phyloP scores from a whole-genome alignment of 331 rosid species.

The Pyracantha coccinea region DNA sequence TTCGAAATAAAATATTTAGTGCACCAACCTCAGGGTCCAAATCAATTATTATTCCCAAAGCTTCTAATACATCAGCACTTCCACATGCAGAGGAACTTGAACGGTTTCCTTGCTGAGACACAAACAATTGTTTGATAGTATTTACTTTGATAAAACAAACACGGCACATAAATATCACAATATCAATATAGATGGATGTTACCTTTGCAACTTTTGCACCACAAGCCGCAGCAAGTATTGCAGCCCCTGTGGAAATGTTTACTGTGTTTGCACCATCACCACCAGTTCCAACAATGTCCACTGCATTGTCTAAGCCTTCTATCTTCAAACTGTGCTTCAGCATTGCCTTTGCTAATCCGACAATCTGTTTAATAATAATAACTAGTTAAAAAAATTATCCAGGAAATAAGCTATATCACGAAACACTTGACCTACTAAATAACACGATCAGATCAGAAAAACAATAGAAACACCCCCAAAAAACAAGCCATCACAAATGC shows the following conservation, averaged over 20 bases:
- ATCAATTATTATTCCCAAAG: conserved; percentile 62
- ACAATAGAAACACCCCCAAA: background rate
- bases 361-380: conserved; percentile 42
- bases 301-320: conserved; percentile 70
- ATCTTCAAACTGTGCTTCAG: conserved; percentile 59
- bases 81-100: conserved; percentile 97
- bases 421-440: background rate
- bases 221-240: conserved; percentile 90
- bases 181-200: background rate
- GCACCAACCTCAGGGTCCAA: conserved; percentile 75
- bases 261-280: conserved; percentile 96
- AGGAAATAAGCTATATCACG: background rate
- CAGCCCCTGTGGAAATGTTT: conserved; percentile 86
- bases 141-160: background rate
- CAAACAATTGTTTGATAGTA: background rate
- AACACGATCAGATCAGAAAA: background rate
- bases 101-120: conserved; percentile 85
- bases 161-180: background rate
- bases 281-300: conserved; percentile 96
- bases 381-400: background rate
- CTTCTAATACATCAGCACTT: conserved; percentile 94
- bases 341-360: conserved; percentile 92
- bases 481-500: background rate
- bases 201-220: conserved; percentile 97
- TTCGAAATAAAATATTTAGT: background rate